Evolutionary conservation across 305 asterid species (phyloP).

Genomic region (Fraxinus platypoda): DNA sequence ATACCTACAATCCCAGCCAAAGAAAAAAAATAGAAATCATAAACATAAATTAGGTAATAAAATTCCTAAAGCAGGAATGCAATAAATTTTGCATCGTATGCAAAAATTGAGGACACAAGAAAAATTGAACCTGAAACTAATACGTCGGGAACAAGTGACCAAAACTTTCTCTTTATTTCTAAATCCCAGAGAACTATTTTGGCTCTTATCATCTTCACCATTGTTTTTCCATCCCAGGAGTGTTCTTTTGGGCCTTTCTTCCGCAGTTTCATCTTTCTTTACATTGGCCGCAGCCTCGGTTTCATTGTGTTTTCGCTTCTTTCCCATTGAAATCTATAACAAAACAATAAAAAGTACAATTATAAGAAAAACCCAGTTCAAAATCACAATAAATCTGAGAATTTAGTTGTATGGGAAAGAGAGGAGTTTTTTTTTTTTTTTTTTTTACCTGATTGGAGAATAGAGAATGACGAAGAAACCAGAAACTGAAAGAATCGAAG

Average conservation of each 20-base stretch:
- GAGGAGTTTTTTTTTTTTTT: not conserved
- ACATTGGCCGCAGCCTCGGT: slow-evolving; percentile 33
- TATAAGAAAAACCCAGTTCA: not conserved
- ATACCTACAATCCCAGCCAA: slow-evolving; percentile 29
- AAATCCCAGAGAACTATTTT: slow-evolving; percentile 27
- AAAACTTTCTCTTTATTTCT: slow-evolving; percentile 82
- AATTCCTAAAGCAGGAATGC: not conserved
- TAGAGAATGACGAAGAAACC: not conserved
- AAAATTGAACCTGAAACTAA: slow-evolving; percentile 63
- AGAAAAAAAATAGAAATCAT: not conserved
- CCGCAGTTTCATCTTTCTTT: slow-evolving; percentile 51
- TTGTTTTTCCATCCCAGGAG: slow-evolving; percentile 69
- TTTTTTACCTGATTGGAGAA: not conserved
- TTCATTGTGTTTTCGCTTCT: slow-evolving; percentile 74
- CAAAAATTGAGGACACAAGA: not conserved
- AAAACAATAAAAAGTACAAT: not conserved
- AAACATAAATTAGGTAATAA: not conserved
- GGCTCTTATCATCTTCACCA: slow-evolving; percentile 26
- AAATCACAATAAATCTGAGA: not conserved
- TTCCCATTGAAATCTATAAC: slow-evolving; percentile 50
- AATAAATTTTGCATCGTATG: not conserved
- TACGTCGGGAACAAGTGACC: slow-evolving; percentile 88
- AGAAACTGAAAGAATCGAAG: not conserved
- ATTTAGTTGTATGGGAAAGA: not conserved
- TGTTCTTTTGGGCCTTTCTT: slow-evolving; percentile 76